Base-by-base conservation (phyloP, 176 grass and related monocot species). In the Musa itinerans region DNA sequence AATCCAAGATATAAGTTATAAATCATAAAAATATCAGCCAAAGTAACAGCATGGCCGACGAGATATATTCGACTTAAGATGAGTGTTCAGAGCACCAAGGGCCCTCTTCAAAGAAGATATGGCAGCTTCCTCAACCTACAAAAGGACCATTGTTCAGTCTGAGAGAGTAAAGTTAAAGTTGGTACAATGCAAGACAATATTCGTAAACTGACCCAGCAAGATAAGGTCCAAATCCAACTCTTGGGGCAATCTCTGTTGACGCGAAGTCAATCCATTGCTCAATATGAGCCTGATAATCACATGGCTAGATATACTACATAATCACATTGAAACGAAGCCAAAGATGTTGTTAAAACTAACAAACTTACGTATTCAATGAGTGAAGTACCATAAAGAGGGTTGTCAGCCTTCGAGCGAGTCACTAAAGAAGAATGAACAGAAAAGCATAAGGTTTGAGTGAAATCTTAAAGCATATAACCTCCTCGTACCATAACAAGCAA, bases 211-310 rank as follows among this genome's bases (percentile, higher is more conserved):
- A 96, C 89, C 76, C 53, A 58, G 82, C 59, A 19, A 72, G 63
- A 83, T 85, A 89, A 48, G 84, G 82, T 55, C 0, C 16, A 52
- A 48, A 72, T 48, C 92, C 89, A 13, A 89, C 16, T 10, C 86
- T 76, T 77, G 92, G 92, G 58, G 63, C 79, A 8, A 96, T 69
- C 69, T 96, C 92, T 1, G 69, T 79, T 0, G 89, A 14, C 49
- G 86, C 71, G 48, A 96, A 91, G 71, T 96, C 92, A 6, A 83
- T 87, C 88, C 89, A 91, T 81, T 96, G 89, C 34, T 96, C 92
- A 81, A 91, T 83, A 51, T 20, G 86, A 17, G 88, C 86, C 88
- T 96, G 75, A 29, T 13, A 67, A 26, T n/a, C n/a, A 67, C 6
- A 23, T 27, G n/a, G 12, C 25, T 1, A 58, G 15, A 29, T 26